A percentile compares a stretch with the other conserved stretches of the same genome.
Evolutionary conservation across 495 filamentous ascomycete genomes (phyloP).

Genomic region (Podospora didyma): DNA sequence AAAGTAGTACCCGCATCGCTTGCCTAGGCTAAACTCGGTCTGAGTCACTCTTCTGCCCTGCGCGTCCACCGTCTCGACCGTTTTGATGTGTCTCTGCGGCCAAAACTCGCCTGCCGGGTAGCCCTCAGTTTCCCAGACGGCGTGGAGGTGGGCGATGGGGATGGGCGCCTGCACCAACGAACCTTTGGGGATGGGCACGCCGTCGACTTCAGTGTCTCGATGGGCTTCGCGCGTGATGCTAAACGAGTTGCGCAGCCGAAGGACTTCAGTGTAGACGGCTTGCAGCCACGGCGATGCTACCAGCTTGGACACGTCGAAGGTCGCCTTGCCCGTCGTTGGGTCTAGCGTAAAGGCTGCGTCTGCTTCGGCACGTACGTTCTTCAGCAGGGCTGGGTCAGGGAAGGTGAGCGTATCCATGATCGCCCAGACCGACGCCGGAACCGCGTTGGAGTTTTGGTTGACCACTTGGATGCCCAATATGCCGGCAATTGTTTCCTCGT

Average conservation of each 20-base stretch:
- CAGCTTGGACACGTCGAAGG: neutral
- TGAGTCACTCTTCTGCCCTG: neutral
- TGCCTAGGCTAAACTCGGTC: neutral
- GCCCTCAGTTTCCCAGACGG: neutral
- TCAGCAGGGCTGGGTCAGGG: neutral
- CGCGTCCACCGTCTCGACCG: neutral
- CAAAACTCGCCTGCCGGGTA: slow-evolving; percentile 1
- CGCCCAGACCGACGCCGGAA: neutral
- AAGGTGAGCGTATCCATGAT: neutral
- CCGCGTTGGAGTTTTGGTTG: slow-evolving; percentile 5
- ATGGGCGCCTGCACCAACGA: slow-evolving; percentile 4
- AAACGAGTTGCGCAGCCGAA: neutral
- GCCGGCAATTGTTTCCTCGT: neutral
- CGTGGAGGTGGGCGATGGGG: neutral
- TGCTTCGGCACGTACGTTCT: neutral
- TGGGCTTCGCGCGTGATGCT: slow-evolving; percentile 2
- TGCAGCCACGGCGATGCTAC: slow-evolving; percentile 1
- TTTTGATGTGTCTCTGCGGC: slow-evolving; percentile 1
- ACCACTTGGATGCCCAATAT: neutral
- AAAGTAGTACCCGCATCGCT: neutral
- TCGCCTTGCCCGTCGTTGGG: neutral
- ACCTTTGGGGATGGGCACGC: neutral
- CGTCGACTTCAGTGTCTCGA: neutral
- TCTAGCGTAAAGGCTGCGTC: neutral
- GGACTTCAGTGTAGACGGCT: slow-evolving; percentile 1